Percentiles rank a stretch among this genome's conserved stretches.
Conservation (phyloP, 495 filamentous ascomycete species). For the Staphylotrichum tortipilum region DNA sequence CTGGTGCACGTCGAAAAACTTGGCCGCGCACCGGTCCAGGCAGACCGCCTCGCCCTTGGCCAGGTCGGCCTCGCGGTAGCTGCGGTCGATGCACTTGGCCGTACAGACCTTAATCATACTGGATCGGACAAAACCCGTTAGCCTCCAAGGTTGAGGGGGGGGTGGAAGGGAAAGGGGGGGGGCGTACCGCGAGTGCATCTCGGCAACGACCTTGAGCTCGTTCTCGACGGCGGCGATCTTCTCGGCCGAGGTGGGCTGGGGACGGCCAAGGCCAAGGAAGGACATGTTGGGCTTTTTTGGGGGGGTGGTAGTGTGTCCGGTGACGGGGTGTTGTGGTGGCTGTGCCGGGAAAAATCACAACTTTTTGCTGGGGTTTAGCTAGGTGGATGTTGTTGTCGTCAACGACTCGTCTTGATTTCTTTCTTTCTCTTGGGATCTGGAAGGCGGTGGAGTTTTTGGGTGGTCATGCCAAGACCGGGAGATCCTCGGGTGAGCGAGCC, state of each 20-base stretch:
- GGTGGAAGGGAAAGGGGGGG: neutral
- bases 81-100: conserved; percentile 80
- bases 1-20: conserved; percentile 97
- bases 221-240: conserved; percentile 92
- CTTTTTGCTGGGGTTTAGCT: neutral
- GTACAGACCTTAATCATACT: conserved; percentile 83
- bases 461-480: conserved; percentile 7
- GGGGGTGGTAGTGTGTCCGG: neutral
- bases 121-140: no score
- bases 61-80: conserved; percentile 90
- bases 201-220: conserved; percentile 87
- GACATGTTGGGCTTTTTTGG: conserved; percentile 58
- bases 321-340: neutral
- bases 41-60: conserved; percentile 98
- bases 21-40: conserved; percentile 88
- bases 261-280: conserved; percentile 80
- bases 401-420: no score
- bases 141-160: neutral
- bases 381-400: neutral
- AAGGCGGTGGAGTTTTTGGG: neutral
- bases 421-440: neutral
- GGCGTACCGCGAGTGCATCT: conserved; percentile 87
- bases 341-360: neutral
- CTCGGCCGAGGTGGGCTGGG: conserved; percentile 85
- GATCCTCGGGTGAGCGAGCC: conserved; percentile 1